Evolutionary conservation across 73 alveolate species (phyloP).

Genomic region (Paramecium pentaurelia): DNA sequence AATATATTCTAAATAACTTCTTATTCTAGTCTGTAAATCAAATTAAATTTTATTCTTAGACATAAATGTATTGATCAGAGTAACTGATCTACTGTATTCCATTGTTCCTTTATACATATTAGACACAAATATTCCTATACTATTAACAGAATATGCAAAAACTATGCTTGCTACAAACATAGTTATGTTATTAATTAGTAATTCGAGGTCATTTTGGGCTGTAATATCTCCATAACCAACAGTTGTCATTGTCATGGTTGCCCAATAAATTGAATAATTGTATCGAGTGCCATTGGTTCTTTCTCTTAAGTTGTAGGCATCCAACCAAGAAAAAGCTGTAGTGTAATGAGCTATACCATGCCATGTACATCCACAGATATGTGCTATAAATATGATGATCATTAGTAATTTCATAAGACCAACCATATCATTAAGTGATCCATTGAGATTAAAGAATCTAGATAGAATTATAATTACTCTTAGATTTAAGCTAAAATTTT

Average conservation of each 20-base stretch:
- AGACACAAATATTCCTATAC: conserved; percentile 80
- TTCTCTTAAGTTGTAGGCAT: background rate
- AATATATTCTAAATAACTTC: conserved; percentile 79
- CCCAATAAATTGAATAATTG: conserved; percentile 79
- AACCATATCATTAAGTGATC: conserved; percentile 23
- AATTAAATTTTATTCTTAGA: conserved; percentile 70
- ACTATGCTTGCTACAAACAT: conserved; percentile 82
- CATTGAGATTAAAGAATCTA: conserved; percentile 42
- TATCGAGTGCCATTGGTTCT: conserved; percentile 46
- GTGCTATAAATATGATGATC: conserved; percentile 1
- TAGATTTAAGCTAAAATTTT: conserved; percentile 14
- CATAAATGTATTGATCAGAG: conserved; percentile 75
- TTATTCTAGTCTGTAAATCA: conserved; percentile 71
- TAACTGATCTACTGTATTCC: conserved; percentile 75
- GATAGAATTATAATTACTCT: background rate
- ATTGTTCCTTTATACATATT: conserved; percentile 65
- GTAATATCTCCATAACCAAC: conserved; percentile 91
- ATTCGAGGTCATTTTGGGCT: conserved; percentile 75
- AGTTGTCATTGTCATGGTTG: conserved; percentile 92
- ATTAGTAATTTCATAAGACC: background rate
- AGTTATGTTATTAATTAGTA: conserved; percentile 64
- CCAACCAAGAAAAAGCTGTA: background rate
- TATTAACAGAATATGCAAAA: conserved; percentile 84
- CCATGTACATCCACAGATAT: conserved; percentile 40
- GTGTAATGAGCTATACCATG: conserved; percentile 23